phyloP scores from a whole-genome alignment of 768 basidiomycete species.

The Lentinula guzmanii region DNA sequence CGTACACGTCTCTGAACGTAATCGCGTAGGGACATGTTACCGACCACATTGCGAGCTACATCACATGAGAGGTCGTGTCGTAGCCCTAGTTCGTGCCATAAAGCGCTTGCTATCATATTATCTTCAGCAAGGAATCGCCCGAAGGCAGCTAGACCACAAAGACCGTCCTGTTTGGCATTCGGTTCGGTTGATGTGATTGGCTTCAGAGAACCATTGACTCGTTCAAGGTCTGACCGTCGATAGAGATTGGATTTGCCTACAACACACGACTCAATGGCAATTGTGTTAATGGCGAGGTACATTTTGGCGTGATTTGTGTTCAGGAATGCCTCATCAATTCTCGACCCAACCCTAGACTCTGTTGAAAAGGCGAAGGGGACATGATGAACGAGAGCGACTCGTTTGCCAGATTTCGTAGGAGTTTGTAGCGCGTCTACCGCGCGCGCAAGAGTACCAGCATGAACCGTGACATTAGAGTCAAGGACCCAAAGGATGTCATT shows the following conservation, averaged over 20 bases:
- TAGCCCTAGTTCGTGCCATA: conserved; percentile 91
- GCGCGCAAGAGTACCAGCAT: conserved; percentile 73
- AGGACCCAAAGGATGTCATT: conserved; percentile 95
- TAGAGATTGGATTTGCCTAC: conserved; percentile 96
- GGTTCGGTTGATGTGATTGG: conserved; percentile 26
- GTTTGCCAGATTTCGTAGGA: conserved; percentile 33
- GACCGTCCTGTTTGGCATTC: conserved; percentile 18
- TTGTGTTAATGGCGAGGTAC: conserved; percentile 90
- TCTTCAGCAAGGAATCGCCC: conserved; percentile 93
- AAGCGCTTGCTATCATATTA: conserved; percentile 89
- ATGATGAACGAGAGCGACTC: conserved; percentile 89
- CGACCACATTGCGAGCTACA: conserved; percentile 83
- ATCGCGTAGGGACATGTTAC: conserved; percentile 77
- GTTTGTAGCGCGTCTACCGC: conserved; percentile 72
- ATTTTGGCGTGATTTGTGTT: conserved; percentile 98
- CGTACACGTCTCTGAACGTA: conserved; percentile 88
- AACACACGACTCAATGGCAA: conserved; percentile 90
- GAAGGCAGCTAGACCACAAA: conserved; percentile 70
- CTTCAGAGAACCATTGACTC: conserved; percentile 60
- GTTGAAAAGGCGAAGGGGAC: conserved; percentile 83
- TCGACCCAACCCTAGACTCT: conserved; percentile 67
- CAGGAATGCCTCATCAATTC: conserved; percentile 88
- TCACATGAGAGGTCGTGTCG: conserved; percentile 90
- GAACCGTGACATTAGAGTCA: conserved; percentile 88
- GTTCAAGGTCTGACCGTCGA: conserved; percentile 81